phyloP scores from a whole-genome alignment of 139 green algal species.

The Tetraselmis striata region DNA sequence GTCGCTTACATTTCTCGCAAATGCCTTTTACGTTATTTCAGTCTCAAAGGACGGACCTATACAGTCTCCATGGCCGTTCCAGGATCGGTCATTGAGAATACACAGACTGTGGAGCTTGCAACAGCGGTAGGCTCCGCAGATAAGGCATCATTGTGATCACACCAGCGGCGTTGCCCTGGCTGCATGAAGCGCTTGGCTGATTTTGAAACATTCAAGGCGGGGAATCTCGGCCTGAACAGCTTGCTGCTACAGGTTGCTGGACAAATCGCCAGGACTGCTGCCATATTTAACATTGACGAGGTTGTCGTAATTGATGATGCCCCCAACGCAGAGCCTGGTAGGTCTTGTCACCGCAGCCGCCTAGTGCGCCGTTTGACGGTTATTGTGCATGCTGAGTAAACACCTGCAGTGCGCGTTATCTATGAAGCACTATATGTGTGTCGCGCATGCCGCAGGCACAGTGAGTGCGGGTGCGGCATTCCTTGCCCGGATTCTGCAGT shows the following conservation, averaged over 20 bases:
- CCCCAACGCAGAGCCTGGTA: background rate
- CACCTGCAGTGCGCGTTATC: too few relatives aligned
- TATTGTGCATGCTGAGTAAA: too few relatives aligned
- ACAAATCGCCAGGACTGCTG: constrained; percentile 62
- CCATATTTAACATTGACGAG: constrained; percentile 79
- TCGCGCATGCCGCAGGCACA: background rate
- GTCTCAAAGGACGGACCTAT: background rate
- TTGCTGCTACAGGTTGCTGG: background rate
- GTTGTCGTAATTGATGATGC: constrained; percentile 70
- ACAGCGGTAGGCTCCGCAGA: constrained; percentile 50
- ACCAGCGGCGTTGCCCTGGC: too few relatives aligned
- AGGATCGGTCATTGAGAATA: constrained; percentile 68
- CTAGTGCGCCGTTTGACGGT: too few relatives aligned
- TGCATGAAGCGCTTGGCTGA: too few relatives aligned
- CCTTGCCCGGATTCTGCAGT: constrained; percentile 72
- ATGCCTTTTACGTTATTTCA: too few relatives aligned
- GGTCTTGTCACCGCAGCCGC: too few relatives aligned
- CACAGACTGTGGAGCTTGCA: constrained; percentile 58
- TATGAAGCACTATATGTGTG: too few relatives aligned
- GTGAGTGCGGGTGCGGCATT: constrained; percentile 45
- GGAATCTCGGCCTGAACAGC: too few relatives aligned
- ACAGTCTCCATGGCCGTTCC: constrained; percentile 70
- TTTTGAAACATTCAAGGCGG: too few relatives aligned
- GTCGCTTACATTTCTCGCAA: too few relatives aligned
- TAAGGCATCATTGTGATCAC: too few relatives aligned